Percentiles rank a stretch among this genome's conserved stretches.
Conservation (phyloP, 768 basidiomycete genomes). For the Leccinum boreale region DNA sequence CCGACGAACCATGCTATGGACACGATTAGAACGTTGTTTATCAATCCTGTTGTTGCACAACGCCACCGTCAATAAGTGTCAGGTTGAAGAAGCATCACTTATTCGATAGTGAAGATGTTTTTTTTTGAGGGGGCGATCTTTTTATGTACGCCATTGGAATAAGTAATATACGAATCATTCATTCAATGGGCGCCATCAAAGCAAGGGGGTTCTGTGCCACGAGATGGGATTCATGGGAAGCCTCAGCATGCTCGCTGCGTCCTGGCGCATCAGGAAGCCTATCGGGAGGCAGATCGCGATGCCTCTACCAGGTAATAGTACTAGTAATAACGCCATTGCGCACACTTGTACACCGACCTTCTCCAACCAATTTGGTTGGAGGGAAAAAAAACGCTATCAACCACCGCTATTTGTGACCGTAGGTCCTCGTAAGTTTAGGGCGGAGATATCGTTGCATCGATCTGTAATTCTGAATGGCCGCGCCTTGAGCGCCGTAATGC, state of each 20-base stretch:
- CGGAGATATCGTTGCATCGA: conserved; percentile 19
- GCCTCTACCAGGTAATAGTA: conserved; percentile 11
- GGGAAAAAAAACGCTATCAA: background rate
- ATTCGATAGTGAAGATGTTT: conserved; percentile 7
- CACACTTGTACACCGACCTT: background rate
- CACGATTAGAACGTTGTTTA: conserved; percentile 15
- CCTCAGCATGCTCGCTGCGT: background rate
- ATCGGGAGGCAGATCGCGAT: conserved; percentile 19
- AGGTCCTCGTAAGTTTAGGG: conserved; percentile 16
- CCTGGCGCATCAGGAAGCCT: conserved; percentile 21
- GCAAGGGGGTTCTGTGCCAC: conserved; percentile 10
- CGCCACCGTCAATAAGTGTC: conserved; percentile 26
- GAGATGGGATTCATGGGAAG: conserved; percentile 10
- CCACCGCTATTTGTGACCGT: conserved; percentile 1
- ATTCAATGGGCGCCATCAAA: conserved; percentile 7
- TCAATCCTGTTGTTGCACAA: conserved; percentile 10
- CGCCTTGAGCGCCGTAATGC: conserved; percentile 25
- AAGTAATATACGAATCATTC: conserved; percentile 4
- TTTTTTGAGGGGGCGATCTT: conserved; percentile 8
- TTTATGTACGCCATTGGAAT: conserved; percentile 12
- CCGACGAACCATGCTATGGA: conserved; percentile 14
- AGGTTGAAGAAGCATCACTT: conserved; percentile 1
- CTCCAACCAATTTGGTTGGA: conserved; percentile 2
- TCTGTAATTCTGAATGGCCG: background rate
- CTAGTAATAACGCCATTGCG: background rate